phyloP scores from a whole-genome alignment of 208 protist genomes.

The Acanthamoeba triangularis region DNA sequence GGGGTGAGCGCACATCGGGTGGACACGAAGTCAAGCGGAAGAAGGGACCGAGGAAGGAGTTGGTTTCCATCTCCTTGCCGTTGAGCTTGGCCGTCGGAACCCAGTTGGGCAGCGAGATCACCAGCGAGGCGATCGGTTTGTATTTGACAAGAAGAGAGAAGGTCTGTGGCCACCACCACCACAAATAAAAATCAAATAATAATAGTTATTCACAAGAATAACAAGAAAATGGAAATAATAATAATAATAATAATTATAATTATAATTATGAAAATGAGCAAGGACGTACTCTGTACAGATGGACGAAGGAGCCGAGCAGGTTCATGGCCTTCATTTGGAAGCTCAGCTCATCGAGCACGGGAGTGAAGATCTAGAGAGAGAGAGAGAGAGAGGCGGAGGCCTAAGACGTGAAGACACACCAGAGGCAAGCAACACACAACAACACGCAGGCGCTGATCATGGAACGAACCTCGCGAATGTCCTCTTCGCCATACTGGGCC shows the following conservation, averaged over 20 bases:
- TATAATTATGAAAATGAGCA: background rate
- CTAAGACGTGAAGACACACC: background rate
- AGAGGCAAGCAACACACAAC: background rate
- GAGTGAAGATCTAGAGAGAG: conserved; percentile 54
- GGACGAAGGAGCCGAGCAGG: conserved; percentile 51
- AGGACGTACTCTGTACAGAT: conserved; percentile 25
- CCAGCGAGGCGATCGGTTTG: conserved; percentile 68
- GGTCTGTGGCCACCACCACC: background rate
- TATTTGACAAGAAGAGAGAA: conserved; percentile 58
- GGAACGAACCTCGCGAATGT: conserved; percentile 42
- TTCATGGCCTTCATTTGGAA: conserved; percentile 75
- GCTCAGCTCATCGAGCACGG: conserved; percentile 61
- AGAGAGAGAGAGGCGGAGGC: background rate
- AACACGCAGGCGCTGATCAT: too few relatives aligned
- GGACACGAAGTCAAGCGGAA: conserved; percentile 61
- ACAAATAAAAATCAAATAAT: background rate
- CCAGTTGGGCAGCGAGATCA: conserved; percentile 66
- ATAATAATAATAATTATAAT: too few relatives aligned
- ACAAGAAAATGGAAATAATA: background rate
- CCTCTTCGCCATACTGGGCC: conserved; percentile 27
- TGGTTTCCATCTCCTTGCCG: conserved; percentile 72
- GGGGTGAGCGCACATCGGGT: conserved; percentile 40
- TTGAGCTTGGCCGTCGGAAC: conserved; percentile 25
- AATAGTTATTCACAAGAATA: background rate
- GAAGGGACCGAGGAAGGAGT: conserved; percentile 77